Evolutionary conservation across 2,329 filamentous ascomycete genomes (phyloP), one percentile per base, ranked within the genome.

Genomic region (Dactylellina leptospora): DNA sequence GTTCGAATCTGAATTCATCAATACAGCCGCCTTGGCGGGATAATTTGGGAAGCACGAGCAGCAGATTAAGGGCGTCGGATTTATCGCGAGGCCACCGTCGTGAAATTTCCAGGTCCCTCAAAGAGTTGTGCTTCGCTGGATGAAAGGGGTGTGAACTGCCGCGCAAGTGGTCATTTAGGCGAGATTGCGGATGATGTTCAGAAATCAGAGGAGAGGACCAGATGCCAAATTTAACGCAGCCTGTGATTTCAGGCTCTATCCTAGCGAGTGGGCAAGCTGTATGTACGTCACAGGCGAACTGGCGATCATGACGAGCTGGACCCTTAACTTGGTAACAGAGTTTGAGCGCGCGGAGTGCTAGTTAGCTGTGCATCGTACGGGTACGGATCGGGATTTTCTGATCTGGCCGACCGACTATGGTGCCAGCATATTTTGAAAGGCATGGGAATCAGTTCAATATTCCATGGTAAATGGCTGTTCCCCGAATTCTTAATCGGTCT

Each of bases 181-280:
- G 64, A 62, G 53, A 70, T 63, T 71, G 53, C 58, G 58, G 50
- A 42, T 71, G 66, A 71, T 61, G 56, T 62, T 62, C 56, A 51
- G 40, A 11, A 69, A 50, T n/a, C 42, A 40, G 47, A 59, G 33
- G 44, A 40, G 63, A 30, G 20, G 58, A 44, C 50, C 25, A 38
- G 36, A 9, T 53, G 53, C 62, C 55, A 59, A 61, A 48, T 70
- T 56, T 61, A 71, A 63, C 58, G 48, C 55, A 50, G 44, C 22
- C 54, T 28, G 53, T 16, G 4, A 10, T 23, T 45, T 45, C 20
- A 20, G 20, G 44, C 30, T 33, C 13, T 6, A 33, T 33, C 6
- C 30, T 33, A 33, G 13, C 13, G 30, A 13, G 40, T 11, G 23
- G 45, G 45, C 45, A 16, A 50, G 48, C 30, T 23, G 56, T n/a